Conservation (phyloP, 192 early-diverging fungal genomes). For the Chytriomyces sp. region DNA sequence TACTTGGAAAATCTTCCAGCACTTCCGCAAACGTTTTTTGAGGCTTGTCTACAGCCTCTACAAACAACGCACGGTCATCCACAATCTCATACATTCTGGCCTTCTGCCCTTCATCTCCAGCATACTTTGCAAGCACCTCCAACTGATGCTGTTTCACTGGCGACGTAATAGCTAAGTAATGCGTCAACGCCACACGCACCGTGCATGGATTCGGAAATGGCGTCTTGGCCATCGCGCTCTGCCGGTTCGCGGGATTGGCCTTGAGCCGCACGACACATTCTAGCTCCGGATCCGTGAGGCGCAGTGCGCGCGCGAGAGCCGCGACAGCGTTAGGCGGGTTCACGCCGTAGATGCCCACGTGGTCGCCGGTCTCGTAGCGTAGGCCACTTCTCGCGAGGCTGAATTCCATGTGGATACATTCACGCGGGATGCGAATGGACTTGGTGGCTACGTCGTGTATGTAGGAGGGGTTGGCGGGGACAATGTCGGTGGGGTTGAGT, state of each 20-base stretch:
- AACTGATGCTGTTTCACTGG: constrained; percentile 62
- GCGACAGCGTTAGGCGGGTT: too few species aligned
- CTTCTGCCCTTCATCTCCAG: constrained; percentile 43
- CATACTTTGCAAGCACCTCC: constrained; percentile 57
- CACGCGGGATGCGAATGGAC: constrained; percentile 59
- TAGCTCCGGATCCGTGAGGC: too few species aligned
- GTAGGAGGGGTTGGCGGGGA: constrained; percentile 22
- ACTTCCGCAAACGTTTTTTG: constrained; percentile 76
- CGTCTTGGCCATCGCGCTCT: constrained; percentile 69
- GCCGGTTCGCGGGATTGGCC: constrained; percentile 58
- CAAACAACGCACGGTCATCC: constrained; percentile 47
- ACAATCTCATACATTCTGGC: constrained; percentile 38
- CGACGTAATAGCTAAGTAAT: constrained; percentile 88
- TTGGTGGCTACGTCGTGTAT: background rate
- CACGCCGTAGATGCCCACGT: constrained; percentile 87
- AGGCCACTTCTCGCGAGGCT: constrained; percentile 80
- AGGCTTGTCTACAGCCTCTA: constrained; percentile 39
- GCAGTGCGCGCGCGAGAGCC: too few species aligned
- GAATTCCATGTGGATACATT: constrained; percentile 94
- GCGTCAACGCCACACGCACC: constrained; percentile 79
- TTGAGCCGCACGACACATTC: constrained; percentile 72
- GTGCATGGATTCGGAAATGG: constrained; percentile 89
- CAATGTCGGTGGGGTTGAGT: constrained; percentile 8
- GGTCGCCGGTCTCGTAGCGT: constrained; percentile 91
- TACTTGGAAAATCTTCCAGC: constrained; percentile 65